phyloP scores from a whole-genome alignment of 106 monocot genomes.

The Gastrodia elata region DNA sequence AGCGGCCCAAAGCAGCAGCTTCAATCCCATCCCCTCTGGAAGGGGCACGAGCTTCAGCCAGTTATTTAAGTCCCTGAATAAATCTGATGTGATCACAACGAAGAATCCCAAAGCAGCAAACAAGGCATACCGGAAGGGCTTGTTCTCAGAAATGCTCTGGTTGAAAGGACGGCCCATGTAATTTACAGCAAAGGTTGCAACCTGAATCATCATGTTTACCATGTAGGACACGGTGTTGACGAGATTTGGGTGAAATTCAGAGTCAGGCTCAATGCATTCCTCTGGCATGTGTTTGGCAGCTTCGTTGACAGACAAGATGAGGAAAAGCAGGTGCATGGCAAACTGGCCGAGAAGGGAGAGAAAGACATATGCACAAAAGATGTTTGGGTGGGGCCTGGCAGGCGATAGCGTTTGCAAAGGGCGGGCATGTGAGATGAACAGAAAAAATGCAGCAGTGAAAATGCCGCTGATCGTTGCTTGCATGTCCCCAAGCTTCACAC shows the following conservation, averaged over 20 bases:
- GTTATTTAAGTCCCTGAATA: slow-evolving; percentile 79
- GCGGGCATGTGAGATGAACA: slow-evolving; percentile 95
- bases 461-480: slow-evolving; percentile 96
- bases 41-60: slow-evolving; percentile 83
- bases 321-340: slow-evolving; percentile 78
- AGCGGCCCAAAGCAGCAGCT: slow-evolving; percentile 68
- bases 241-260: slow-evolving; percentile 87
- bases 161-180: slow-evolving; percentile 98
- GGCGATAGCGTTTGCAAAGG: slow-evolving; percentile 77
- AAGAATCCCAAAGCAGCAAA: slow-evolving; percentile 69
- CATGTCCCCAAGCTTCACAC: slow-evolving; percentile 92
- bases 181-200: slow-evolving; percentile 96
- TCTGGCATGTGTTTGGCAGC: slow-evolving; percentile 89
- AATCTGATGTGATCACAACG: slow-evolving; percentile 75
- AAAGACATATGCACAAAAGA: slow-evolving; percentile 88
- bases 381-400: slow-evolving; percentile 77
- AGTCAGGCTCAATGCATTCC: slow-evolving; percentile 95
- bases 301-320: slow-evolving; percentile 69
- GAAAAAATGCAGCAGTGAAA: slow-evolving; percentile 95
- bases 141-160: slow-evolving; percentile 85
- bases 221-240: slow-evolving; percentile 98
- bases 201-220: slow-evolving; percentile 99
- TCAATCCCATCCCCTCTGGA: slow-evolving; percentile 70
- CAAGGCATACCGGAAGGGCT: slow-evolving; percentile 71
- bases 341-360: slow-evolving; percentile 93